A percentile compares a stretch with the other conserved stretches of the same genome.
These are phyloP conservation scores for Globisporangium spiculum DNA, from an alignment of 352 stramenopile genomes.

Conservation along the genomic window DNA sequence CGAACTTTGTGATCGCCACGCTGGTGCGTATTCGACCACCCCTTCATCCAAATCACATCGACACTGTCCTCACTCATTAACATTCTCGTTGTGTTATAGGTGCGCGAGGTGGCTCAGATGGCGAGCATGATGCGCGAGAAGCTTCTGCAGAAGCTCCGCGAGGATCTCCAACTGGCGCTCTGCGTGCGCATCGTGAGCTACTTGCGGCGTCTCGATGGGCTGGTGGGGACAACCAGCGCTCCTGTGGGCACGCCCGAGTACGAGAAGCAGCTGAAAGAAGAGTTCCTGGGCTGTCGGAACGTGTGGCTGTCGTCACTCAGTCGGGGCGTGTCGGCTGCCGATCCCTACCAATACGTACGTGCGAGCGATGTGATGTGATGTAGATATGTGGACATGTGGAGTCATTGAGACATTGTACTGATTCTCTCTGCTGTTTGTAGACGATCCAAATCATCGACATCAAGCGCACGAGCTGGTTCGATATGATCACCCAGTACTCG, in stretches of 20 bases:
- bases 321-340: constrained; percentile 44
- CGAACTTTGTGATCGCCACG: constrained; percentile 63
- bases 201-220: constrained; percentile 65
- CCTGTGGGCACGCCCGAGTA: constrained; percentile 50
- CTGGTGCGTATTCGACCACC: constrained; percentile 28
- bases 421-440: constrained; percentile 23
- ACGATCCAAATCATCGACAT: constrained; percentile 86
- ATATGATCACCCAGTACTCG: constrained; percentile 90
- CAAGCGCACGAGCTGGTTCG: constrained; percentile 88
- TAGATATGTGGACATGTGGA: too few species aligned
- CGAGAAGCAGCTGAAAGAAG: constrained; percentile 79
- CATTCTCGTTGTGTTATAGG: constrained; percentile 14
- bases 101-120: constrained; percentile 69
- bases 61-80: neutral
- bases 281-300: constrained; percentile 79
- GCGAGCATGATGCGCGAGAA: constrained; percentile 58
- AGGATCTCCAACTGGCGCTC: constrained; percentile 75
- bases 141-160: constrained; percentile 78
- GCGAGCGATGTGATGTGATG: neutral
- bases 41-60: neutral
- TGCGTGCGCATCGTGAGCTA: constrained; percentile 83
- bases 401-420: neutral
- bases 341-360: constrained; percentile 83
- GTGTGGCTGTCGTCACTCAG: constrained; percentile 71
- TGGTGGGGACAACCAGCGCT: constrained; percentile 22